Base-by-base conservation (phyloP, 2,329 filamentous ascomycete species). In the Blastomyces emzantsi region DNA sequence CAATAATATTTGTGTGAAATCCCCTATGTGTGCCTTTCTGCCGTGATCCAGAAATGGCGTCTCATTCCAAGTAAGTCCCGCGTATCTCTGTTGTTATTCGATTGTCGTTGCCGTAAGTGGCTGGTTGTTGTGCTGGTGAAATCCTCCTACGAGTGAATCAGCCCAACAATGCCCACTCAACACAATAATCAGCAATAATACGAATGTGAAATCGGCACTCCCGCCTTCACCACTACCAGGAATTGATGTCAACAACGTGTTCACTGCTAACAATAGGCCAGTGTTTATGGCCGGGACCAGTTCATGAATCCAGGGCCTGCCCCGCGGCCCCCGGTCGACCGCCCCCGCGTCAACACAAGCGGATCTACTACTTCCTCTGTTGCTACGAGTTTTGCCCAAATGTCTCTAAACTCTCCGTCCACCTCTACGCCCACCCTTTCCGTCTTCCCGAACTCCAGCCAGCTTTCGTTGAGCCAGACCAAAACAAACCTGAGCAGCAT, bases 231-330 rank as follows among this genome's bases (percentile, higher is more conserved):
- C 11, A 9, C 55, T 41, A 6, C 33, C n/a, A 57, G 33, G n/a
- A 57, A 39, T 57, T 25, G 33, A 25, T 39, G 5, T 47, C 43
- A 60, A 45, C 45, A 28, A 41, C 3, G 0, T n/a, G 15, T 47
- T 47, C 25, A 45, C 39, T 43, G 56, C 56, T 60, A 60, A 60
- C 41, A 47, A 63, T 60, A 60, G 69, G 69, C 67, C 73, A 85
- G 83, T 68, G 81, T 85, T 71, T 88, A 87, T 76, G 79, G 83
- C 54, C 78, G 82, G 65, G 82, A 84, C 67, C 84, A 87, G 71
- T 97, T 97, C 80, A 95, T 97, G 90, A 97, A 97, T 77, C 92
- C 94, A 66, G 92, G 94, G 68, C 93, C 94, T 70, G 93, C 94
- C 69, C 94, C 94, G 68, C 88, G 90, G 71, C 93, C 94, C 66